phyloP scores from a whole-genome alignment of 106 monocot species.

The Cymbidium sinense region DNA sequence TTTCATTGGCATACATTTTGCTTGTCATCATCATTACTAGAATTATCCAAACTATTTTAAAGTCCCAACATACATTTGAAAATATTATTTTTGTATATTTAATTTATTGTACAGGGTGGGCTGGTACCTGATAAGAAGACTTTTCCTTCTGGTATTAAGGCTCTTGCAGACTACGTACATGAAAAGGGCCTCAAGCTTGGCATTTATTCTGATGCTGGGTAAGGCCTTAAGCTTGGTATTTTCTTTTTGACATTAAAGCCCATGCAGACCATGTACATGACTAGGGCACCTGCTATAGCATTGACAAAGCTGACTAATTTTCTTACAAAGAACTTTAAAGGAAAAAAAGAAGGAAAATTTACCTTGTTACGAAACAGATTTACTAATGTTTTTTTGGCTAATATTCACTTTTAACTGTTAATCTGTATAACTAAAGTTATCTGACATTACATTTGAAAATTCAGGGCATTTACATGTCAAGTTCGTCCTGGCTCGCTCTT shows the following conservation, averaged over 20 bases:
- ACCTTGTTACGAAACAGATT: neutral
- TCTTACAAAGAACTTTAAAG: neutral
- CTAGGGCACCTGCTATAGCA: neutral
- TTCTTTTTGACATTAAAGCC: neutral
- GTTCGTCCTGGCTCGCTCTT: conserved; percentile 87
- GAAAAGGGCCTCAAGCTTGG: conserved; percentile 87
- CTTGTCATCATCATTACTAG: neutral
- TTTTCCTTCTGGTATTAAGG: conserved; percentile 90
- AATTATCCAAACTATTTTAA: neutral
- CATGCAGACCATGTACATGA: neutral
- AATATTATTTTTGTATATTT: neutral
- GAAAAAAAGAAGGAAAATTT: neutral
- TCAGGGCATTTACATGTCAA: conserved; percentile 90
- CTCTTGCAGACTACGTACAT: conserved; percentile 86
- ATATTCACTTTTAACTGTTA: neutral
- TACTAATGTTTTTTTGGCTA: neutral
- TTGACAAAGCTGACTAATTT: conserved; percentile 2
- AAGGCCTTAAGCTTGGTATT: conserved; percentile 1
- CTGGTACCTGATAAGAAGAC: conserved; percentile 64
- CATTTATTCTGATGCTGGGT: conserved; percentile 99
- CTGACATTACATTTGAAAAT: conserved; percentile 13
- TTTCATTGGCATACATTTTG: neutral
- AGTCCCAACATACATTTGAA: neutral
- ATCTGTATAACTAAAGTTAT: neutral
- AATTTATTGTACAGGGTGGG: conserved; percentile 47